Conservation (phyloP, 371 early-diverging fungal species). For the Smittium mucronatum region DNA sequence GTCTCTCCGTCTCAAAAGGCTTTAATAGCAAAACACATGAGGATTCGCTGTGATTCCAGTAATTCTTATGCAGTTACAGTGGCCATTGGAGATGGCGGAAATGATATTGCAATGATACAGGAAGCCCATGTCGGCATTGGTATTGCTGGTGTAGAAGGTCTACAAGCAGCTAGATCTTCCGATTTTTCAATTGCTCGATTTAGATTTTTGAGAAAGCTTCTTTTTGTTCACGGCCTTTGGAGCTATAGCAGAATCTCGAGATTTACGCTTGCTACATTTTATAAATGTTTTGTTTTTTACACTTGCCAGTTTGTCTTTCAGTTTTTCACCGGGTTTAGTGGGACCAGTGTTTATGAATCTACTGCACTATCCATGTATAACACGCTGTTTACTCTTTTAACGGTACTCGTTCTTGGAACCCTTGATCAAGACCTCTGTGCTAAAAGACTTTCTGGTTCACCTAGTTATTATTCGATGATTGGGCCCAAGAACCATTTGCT, state of each 20-base stretch:
- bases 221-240: constrained; percentile 75
- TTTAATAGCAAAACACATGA: constrained; percentile 62
- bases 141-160: constrained; percentile 76
- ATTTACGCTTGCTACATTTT: constrained; percentile 60
- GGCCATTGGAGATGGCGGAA: constrained; percentile 95
- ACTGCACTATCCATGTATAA: constrained; percentile 73
- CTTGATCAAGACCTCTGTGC: constrained; percentile 68
- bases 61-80: constrained; percentile 56
- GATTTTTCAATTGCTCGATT: constrained; percentile 80
- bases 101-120: constrained; percentile 95
- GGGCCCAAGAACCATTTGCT: constrained; percentile 31
- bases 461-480: constrained; percentile 52
- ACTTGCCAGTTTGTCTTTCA: constrained; percentile 49
- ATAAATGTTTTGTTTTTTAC: constrained; percentile 68
- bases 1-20: constrained; percentile 92
- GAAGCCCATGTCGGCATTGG: constrained; percentile 76
- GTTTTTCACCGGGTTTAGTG: constrained; percentile 65
- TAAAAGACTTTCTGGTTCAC: constrained; percentile 47
- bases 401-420: constrained; percentile 63
- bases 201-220: constrained; percentile 47
- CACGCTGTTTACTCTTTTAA: constrained; percentile 63
- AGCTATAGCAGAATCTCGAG: constrained; percentile 58
- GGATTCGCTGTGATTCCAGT: constrained; percentile 39
- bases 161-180: constrained; percentile 65
- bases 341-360: constrained; percentile 61